phyloP scores from a whole-genome alignment of 345 rosid species.

The Ceriops zippeliana region DNA sequence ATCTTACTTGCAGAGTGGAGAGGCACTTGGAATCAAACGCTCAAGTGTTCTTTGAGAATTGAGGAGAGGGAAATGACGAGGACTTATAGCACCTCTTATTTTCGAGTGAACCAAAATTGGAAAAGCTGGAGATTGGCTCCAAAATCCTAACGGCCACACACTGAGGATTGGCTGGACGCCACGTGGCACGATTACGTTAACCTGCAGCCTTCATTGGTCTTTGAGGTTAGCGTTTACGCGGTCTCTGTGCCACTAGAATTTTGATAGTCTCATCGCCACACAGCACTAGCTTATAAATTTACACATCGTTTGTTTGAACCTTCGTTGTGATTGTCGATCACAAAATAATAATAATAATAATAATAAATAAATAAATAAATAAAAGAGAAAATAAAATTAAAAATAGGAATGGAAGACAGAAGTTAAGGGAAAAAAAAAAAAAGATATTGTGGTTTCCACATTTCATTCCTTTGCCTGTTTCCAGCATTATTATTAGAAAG shows the following conservation, averaged over 20 bases:
- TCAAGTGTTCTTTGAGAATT: not conserved
- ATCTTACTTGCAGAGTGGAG: not conserved
- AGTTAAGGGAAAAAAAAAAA: no score
- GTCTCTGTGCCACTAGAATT: constrained; percentile 27
- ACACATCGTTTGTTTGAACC: not conserved
- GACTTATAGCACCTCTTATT: constrained; percentile 18
- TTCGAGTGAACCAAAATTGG: constrained; percentile 33
- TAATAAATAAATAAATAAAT: no score
- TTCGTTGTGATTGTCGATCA: no score
- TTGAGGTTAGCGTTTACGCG: constrained; percentile 17
- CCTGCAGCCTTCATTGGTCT: not conserved
- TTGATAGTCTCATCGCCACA: constrained; percentile 10
- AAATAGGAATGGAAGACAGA: no score
- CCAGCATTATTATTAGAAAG: no score
- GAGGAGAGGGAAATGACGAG: not conserved
- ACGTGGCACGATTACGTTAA: constrained; percentile 35
- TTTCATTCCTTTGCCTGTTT: no score
- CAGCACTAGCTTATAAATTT: not conserved
- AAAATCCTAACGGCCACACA: constrained; percentile 42
- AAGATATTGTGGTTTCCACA: no score
- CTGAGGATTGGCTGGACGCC: constrained; percentile 32
- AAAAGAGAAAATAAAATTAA: no score
- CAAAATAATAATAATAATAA: no score
- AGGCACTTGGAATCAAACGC: constrained; percentile 1
- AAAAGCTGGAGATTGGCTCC: constrained; percentile 18